phyloP scores from a whole-genome alignment of 2,329 filamentous ascomycete genomes.

The Lecanicillium sp. region DNA sequence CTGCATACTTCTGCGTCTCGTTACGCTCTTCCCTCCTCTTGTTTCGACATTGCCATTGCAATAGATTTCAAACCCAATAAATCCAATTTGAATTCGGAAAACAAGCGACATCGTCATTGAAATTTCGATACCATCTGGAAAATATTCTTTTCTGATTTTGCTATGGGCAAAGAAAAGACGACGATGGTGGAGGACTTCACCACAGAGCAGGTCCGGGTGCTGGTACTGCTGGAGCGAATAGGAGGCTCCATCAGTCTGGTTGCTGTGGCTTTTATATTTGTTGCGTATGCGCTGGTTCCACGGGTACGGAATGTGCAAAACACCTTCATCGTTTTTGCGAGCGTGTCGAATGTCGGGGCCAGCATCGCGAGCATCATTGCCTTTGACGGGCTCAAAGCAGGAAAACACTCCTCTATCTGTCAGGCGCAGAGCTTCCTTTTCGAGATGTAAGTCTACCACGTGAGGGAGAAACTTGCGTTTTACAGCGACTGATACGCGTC shows the following conservation, averaged over 20 bases:
- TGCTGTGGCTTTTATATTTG: constrained; percentile 42
- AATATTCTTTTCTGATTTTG: too few relatives aligned
- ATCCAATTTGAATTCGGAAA: too few relatives aligned
- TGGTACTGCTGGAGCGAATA: constrained; percentile 43
- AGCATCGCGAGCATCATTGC: constrained; percentile 64
- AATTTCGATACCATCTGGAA: too few relatives aligned
- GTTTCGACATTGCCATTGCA: too few relatives aligned
- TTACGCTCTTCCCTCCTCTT: too few relatives aligned
- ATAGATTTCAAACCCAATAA: too few relatives aligned
- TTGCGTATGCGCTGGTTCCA: constrained; percentile 43
- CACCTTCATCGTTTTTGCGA: constrained; percentile 55
- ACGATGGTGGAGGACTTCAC: constrained; percentile 20
- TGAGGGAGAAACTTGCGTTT: neutral
- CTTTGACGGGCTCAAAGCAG: constrained; percentile 51
- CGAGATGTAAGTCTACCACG: constrained; percentile 51
- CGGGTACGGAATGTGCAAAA: constrained; percentile 51
- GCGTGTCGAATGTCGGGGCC: constrained; percentile 50
- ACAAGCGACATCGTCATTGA: too few relatives aligned
- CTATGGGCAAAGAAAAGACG: constrained; percentile 4
- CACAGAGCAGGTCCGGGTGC: constrained; percentile 27
- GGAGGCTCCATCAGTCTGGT: constrained; percentile 46
- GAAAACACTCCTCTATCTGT: constrained; percentile 50
- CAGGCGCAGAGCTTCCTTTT: constrained; percentile 54
- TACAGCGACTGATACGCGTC: neutral
- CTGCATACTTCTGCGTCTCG: too few relatives aligned